Evolutionary conservation across 1,139 yeast species (phyloP).

Genomic region (Hemisphaericaspora xylofermentans): DNA sequence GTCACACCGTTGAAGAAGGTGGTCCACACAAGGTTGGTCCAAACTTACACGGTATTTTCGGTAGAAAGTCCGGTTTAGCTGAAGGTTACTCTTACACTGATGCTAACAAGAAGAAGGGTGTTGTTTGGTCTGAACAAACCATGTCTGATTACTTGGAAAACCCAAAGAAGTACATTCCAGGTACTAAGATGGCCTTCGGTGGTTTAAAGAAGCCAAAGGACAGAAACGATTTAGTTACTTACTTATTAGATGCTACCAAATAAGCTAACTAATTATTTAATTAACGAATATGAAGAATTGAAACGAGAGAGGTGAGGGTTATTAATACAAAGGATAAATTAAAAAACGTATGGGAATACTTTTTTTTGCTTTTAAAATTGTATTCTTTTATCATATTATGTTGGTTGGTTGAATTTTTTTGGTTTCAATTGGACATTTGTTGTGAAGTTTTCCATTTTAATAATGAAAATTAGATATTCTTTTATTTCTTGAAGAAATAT

Average conservation of each 20-base stretch:
- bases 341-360: background rate
- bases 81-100: constrained; percentile 95
- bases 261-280: background rate
- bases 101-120: constrained; percentile 97
- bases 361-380: background rate
- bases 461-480: background rate
- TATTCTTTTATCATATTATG: background rate
- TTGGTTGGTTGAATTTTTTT: background rate
- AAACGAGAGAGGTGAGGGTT: background rate
- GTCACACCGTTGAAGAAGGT: constrained; percentile 95
- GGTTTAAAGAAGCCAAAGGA: constrained; percentile 99
- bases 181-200: constrained; percentile 99
- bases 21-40: constrained; percentile 99
- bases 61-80: constrained; percentile 90
- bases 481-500: constrained; percentile 3
- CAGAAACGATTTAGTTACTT: constrained; percentile 94
- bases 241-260: constrained; percentile 71
- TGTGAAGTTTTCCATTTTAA: background rate
- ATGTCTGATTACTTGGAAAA: constrained; percentile 95
- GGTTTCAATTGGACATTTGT: background rate
- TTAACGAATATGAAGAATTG: background rate
- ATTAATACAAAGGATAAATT: background rate
- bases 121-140: constrained; percentile 81
- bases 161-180: constrained; percentile 99
- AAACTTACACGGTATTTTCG: constrained; percentile 91